phyloP scores from a whole-genome alignment of 2,329 filamentous ascomycete species.

The Ophioceras dolichostomum region DNA sequence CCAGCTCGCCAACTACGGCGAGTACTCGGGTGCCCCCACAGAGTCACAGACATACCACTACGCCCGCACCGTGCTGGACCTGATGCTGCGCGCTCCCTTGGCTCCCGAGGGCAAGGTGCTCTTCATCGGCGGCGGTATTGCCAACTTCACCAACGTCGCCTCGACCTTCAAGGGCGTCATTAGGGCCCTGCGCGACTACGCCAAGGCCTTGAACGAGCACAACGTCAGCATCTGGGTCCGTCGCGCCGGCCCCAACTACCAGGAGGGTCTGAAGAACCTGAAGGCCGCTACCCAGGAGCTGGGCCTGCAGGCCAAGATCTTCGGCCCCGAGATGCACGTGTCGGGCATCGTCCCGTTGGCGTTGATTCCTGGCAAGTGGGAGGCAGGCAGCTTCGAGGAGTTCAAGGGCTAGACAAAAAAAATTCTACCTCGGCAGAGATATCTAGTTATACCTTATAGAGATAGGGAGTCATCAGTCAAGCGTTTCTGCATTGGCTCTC shows the following conservation, averaged over 20 bases:
- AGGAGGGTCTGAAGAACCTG: conserved; percentile 99
- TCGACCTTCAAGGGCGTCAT: conserved; percentile 99
- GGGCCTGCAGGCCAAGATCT: conserved; percentile 57
- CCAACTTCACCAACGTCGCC: conserved; percentile 99
- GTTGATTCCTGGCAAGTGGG: conserved; percentile 54
- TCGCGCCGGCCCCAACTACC: conserved; percentile 90
- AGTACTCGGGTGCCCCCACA: conserved; percentile 97
- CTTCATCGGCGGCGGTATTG: conserved; percentile 99
- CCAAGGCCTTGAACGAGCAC: conserved; percentile 80
- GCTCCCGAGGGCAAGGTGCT: conserved; percentile 91
- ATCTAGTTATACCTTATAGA: no score
- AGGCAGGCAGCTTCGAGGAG: conserved; percentile 48
- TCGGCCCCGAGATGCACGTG: conserved; percentile 81
- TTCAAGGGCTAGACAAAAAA: conserved; percentile 47
- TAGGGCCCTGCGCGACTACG: conserved; percentile 82
- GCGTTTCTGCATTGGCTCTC: no score
- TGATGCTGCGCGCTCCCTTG: conserved; percentile 86
- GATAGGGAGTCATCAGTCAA: no score
- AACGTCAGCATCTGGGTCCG: conserved; percentile 96
- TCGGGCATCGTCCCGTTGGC: conserved; percentile 93
- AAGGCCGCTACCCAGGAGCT: conserved; percentile 92
- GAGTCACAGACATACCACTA: conserved; percentile 99
- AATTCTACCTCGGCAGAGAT: no score
- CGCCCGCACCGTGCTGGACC: conserved; percentile 88
- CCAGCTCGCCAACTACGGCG: conserved; percentile 98